Percentiles rank a stretch among this genome's conserved stretches.
Conservation (phyloP, 768 basidiomycete genomes). For the Leucosporidium yakuticum region DNA sequence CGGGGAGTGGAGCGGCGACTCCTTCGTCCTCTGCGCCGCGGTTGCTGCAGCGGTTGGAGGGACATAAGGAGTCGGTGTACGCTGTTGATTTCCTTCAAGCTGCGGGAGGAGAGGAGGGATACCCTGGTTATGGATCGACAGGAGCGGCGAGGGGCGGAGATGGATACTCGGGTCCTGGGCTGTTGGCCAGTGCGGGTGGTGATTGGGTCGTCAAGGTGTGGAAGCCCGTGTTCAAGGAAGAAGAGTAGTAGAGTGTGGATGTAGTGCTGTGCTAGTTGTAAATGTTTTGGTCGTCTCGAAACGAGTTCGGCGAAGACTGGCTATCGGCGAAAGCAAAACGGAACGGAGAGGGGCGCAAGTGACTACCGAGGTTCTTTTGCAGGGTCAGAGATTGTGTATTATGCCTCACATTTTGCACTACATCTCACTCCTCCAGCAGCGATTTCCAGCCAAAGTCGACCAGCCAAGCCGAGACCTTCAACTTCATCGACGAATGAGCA, state of each 20-base stretch:
- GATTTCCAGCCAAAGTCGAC: too few species aligned
- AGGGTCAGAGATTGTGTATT: too few species aligned
- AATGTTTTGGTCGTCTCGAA: too few species aligned
- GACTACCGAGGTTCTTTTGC: too few species aligned
- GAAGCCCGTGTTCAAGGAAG: constrained; percentile 6
- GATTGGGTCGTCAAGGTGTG: constrained; percentile 9
- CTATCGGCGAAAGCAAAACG: too few species aligned
- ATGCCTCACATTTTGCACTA: too few species aligned
- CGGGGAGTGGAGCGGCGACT: background rate
- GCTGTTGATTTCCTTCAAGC: constrained; percentile 6
- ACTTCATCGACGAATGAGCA: too few species aligned
- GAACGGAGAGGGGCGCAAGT: too few species aligned
- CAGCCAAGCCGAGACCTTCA: too few species aligned
- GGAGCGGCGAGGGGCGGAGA: background rate
- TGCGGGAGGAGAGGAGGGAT: background rate
- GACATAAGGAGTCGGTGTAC: constrained; percentile 8
- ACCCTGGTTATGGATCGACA: background rate
- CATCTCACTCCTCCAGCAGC: too few species aligned
- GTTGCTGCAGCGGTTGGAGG: constrained; percentile 11
- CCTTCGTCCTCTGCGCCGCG: background rate
- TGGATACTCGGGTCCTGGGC: background rate
- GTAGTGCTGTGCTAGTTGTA: too few species aligned
- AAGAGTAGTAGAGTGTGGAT: background rate
- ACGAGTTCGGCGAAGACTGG: too few species aligned
- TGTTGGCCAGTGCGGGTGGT: constrained; percentile 10